Evolutionary conservation across 2,329 filamentous ascomycete species (phyloP).

Genomic region (Aspergillus jensenii): DNA sequence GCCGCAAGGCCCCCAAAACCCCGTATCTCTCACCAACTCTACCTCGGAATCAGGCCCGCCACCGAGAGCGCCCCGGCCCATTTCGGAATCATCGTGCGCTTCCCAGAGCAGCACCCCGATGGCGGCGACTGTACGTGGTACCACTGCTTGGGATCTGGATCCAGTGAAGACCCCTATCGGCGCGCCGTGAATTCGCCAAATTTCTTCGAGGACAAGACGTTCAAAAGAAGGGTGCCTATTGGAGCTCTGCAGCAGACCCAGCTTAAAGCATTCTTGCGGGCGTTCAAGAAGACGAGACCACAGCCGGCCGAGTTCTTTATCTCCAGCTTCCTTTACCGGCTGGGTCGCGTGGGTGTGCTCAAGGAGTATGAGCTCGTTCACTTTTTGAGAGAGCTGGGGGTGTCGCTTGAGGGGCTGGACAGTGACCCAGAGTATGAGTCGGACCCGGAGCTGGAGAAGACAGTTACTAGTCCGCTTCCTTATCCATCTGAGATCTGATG

Average conservation of each 20-base stretch:
- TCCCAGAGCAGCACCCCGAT: not conserved
- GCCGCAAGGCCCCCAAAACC: no score
- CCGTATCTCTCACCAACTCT: not conserved
- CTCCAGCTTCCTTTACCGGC: not conserved
- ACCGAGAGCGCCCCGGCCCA: not conserved
- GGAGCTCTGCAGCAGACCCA: not conserved
- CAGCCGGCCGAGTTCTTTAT: not conserved
- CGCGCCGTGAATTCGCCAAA: not conserved
- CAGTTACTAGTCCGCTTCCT: not conserved
- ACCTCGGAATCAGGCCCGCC: not conserved
- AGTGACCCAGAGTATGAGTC: not conserved
- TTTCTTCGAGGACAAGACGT: not conserved
- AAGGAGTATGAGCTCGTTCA: not conserved
- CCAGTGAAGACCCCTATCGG: not conserved
- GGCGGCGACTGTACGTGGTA: not conserved
- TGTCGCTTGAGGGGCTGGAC: not conserved
- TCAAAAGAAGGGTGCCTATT: not conserved
- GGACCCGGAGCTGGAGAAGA: not conserved
- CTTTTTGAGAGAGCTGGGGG: not conserved
- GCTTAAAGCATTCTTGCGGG: not conserved
- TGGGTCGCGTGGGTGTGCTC: not conserved
- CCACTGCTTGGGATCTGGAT: not conserved
- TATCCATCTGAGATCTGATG: not conserved
- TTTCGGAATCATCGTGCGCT: not conserved
- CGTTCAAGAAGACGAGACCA: not conserved